A percentile compares a stretch with the other conserved stretches of the same genome.
Evolutionary conservation across 192 early-diverging fungal species (phyloP).

Genomic region (Entomortierella chlamydospora): DNA sequence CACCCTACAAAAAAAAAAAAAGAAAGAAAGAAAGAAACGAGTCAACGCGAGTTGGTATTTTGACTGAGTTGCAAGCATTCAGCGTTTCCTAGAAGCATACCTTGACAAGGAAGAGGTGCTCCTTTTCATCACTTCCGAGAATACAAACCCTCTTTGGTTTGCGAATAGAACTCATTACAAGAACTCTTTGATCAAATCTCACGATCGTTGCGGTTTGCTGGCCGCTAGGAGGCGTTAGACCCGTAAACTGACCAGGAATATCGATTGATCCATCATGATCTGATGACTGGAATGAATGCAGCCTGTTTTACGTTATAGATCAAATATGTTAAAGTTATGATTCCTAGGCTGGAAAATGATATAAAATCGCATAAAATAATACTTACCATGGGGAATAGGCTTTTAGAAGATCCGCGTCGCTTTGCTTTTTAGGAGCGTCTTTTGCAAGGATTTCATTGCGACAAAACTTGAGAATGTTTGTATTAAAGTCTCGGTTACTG

Average conservation of each 20-base stretch:
- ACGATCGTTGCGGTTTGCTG: constrained; percentile 69
- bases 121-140: constrained; percentile 78
- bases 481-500: constrained; percentile 55
- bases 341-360: too few relatives aligned
- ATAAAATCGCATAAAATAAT: neutral
- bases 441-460: constrained; percentile 57
- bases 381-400: constrained; percentile 76
- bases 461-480: constrained; percentile 59
- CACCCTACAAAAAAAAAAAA: constrained; percentile 62
- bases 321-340: too few relatives aligned
- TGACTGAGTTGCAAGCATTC: too few relatives aligned
- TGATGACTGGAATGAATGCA: constrained; percentile 36
- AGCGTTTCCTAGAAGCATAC: constrained; percentile 59
- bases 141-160: constrained; percentile 79
- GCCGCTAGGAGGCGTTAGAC: constrained; percentile 63
- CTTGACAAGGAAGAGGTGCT: constrained; percentile 81
- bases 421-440: constrained; percentile 30
- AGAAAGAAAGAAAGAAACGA: neutral
- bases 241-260: constrained; percentile 82
- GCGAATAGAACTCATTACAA: constrained; percentile 78
- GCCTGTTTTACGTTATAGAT: constrained; percentile 2
- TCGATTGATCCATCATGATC: constrained; percentile 65
- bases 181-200: constrained; percentile 69
- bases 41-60: neutral
- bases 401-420: constrained; percentile 61